These are phyloP conservation scores for Sambucus nigra DNA, from an alignment of 129 eudicot species.

Conservation along the genomic window DNA sequence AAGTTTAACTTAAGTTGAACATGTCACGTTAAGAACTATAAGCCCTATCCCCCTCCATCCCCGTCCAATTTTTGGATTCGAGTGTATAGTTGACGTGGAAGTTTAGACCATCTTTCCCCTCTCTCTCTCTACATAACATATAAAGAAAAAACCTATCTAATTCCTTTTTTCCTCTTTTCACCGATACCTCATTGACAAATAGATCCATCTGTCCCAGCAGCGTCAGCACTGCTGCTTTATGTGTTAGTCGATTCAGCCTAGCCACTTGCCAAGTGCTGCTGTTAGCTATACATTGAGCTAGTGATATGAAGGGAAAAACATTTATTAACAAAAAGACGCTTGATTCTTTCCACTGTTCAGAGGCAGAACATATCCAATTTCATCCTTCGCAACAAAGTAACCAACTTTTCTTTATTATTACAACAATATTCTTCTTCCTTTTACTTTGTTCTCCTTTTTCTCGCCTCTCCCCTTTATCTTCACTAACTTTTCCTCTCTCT, in stretches of 20 bases:
- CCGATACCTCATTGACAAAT: not conserved
- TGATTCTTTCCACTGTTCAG: constrained; percentile 14
- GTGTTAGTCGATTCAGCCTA: constrained; percentile 6
- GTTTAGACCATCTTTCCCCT: too few species aligned
- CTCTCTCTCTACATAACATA: too few species aligned
- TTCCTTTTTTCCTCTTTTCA: not conserved
- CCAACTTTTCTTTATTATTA: constrained; percentile 17
- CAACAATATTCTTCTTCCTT: constrained; percentile 23
- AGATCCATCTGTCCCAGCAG: not conserved
- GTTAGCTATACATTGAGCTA: constrained; percentile 4
- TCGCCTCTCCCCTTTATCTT: constrained; percentile 17
- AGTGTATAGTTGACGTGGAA: too few species aligned
- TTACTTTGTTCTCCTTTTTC: constrained; percentile 26
- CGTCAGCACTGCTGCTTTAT: not conserved
- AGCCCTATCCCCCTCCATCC: too few species aligned
- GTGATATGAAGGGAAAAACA: constrained; percentile 4
- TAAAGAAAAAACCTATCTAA: too few species aligned
- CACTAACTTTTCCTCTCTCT: constrained; percentile 14
- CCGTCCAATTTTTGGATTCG: too few species aligned
- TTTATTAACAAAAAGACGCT: not conserved
- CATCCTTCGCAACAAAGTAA: constrained; percentile 62
- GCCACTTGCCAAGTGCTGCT: constrained; percentile 4
- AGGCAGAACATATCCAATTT: constrained; percentile 12
- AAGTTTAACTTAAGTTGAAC: too few species aligned
- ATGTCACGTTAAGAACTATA: too few species aligned